These are phyloP conservation scores for Suhomyces sp. DNA, from an alignment of 805 yeast species.

Conservation along the genomic window DNA sequence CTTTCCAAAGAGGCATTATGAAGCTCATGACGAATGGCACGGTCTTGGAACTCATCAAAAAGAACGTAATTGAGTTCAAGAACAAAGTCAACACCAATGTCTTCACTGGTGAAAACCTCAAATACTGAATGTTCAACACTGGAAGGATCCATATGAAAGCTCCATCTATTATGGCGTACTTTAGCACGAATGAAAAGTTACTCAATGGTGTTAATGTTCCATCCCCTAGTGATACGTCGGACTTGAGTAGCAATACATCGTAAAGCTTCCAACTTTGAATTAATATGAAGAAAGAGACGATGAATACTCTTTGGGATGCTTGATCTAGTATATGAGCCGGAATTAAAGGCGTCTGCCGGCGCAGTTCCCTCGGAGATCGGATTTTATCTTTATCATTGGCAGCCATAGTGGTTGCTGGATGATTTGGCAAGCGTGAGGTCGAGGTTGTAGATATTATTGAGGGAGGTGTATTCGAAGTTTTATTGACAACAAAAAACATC, in stretches of 20 bases:
- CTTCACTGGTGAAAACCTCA: constrained; percentile 60
- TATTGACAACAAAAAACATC: no score
- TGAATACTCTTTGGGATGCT: constrained; percentile 72
- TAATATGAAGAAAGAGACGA: constrained; percentile 62
- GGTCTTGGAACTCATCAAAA: constrained; percentile 52
- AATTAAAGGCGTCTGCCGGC: no score
- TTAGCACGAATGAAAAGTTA: constrained; percentile 60
- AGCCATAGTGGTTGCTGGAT: no score
- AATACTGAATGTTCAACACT: constrained; percentile 69
- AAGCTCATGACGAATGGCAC: constrained; percentile 43
- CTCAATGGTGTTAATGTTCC: constrained; percentile 41
- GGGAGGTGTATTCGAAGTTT: no score
- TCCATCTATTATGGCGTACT: constrained; percentile 75
- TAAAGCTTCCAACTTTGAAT: constrained; percentile 87
- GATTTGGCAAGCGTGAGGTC: no score
- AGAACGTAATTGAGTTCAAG: constrained; percentile 50
- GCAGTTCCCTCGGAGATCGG: no score
- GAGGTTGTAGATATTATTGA: no score
- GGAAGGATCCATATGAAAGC: constrained; percentile 70
- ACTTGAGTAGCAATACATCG: constrained; percentile 61
- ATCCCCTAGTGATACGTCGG: constrained; percentile 32
- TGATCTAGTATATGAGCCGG: constrained; percentile 67
- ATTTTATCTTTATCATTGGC: no score
- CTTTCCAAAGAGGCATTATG: constrained; percentile 44
- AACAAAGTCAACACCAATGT: constrained; percentile 49